A percentile compares a stretch with the other conserved stretches of the same genome.
These are phyloP conservation scores for Lojkania enalia DNA, from an alignment of 2,329 filamentous ascomycete species.

Conservation along the genomic window DNA sequence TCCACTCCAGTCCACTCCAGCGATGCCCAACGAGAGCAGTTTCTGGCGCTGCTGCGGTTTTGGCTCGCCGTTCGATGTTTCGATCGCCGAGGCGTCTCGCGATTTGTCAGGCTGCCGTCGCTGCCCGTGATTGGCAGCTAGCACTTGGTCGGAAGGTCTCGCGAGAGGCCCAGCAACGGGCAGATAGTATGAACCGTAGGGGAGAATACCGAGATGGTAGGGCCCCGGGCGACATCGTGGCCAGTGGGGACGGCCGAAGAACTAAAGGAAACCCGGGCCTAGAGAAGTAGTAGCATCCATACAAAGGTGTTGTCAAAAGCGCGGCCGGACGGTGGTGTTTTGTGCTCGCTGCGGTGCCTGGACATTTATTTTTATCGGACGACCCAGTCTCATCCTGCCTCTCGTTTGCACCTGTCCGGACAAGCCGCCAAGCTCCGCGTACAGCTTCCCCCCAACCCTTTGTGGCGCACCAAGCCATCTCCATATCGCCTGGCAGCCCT, in stretches of 20 bases:
- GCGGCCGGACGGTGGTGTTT: conserved; percentile 6
- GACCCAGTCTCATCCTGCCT: conserved; percentile 7
- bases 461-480: conserved; percentile 17
- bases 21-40: conserved; percentile 1
- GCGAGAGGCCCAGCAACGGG: neutral
- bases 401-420: conserved; percentile 19
- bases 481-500: too few relatives aligned
- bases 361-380: conserved; percentile 8
- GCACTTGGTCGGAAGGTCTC: conserved; percentile 4
- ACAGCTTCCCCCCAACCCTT: conserved; percentile 13
- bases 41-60: conserved; percentile 3
- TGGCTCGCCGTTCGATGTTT: conserved; percentile 13
- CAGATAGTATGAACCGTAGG: neutral
- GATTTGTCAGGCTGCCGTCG: conserved; percentile 15
- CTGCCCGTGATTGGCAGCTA: conserved; percentile 13
- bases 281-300: too few relatives aligned
- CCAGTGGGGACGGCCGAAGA: conserved; percentile 5
- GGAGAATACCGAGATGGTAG: neutral
- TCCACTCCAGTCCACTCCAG: neutral
- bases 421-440: conserved; percentile 11
- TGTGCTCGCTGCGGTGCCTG: conserved; percentile 1
- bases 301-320: too few relatives aligned
- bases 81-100: conserved; percentile 17
- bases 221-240: neutral
- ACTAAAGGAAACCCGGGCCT: conserved; percentile 7